Percentiles rank a stretch among this genome's conserved stretches.
phyloP scores from a whole-genome alignment of 176 grass and related monocot species.

The Tillandsia leiboldiana region DNA sequence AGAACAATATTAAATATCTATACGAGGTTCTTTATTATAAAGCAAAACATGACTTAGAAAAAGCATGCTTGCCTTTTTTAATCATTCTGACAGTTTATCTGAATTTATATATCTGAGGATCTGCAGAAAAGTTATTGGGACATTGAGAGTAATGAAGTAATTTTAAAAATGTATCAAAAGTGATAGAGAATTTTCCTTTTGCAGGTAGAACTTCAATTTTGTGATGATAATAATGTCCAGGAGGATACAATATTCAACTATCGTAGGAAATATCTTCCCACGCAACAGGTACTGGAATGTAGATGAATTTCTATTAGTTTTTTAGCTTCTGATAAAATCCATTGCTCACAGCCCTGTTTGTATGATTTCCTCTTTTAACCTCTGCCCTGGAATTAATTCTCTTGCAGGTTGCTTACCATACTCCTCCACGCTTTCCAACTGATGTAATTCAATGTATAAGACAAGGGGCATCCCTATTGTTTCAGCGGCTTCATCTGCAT shows the following conservation, averaged over 20 bases:
- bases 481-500: conserved; percentile 45
- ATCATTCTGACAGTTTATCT: no score
- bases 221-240: conserved; percentile 26
- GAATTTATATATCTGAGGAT: no score
- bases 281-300: conserved; percentile 44
- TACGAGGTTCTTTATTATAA: no score
- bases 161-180: no score
- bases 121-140: no score
- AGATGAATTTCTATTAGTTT: neutral
- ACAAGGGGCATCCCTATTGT: conserved; percentile 62
- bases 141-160: no score
- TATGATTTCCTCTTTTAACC: neutral
- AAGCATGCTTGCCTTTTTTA: no score
- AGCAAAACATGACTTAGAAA: no score
- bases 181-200: neutral
- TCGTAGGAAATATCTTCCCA: conserved; percentile 90
- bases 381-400: conserved; percentile 14
- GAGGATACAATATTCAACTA: conserved; percentile 91
- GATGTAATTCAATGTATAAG: conserved; percentile 83
- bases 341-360: neutral
- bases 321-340: neutral
- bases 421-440: conserved; percentile 74
- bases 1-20: no score
- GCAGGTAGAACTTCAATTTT: conserved; percentile 65
- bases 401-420: conserved; percentile 79